A percentile compares a stretch with the other conserved stretches of the same genome.
Evolutionary conservation across 345 rosid species (phyloP).

Genomic region (Melaleuca quinquenervia): DNA sequence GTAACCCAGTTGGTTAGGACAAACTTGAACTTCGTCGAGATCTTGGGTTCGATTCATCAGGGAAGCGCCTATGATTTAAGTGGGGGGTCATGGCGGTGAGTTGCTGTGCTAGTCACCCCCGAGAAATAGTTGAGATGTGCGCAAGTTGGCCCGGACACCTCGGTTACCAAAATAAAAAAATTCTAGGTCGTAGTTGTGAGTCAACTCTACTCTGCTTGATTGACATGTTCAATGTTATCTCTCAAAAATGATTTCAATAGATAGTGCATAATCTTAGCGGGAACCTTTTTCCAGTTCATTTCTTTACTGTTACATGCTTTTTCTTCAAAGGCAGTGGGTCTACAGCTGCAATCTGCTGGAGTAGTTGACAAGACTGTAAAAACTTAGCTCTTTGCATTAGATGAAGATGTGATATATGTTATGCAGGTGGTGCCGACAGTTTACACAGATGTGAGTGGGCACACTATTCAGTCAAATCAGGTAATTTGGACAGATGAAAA

Average conservation of each 20-base stretch:
- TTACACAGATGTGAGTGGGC: slow-evolving; percentile 68
- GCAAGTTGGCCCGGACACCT: no score
- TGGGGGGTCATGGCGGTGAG: no score
- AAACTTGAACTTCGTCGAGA: no score
- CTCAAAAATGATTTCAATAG: not conserved
- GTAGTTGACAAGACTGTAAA: not conserved
- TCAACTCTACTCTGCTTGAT: not conserved
- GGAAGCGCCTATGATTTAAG: no score
- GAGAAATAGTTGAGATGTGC: no score
- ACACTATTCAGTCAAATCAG: slow-evolving; percentile 87
- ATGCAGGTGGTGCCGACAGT: slow-evolving; percentile 87
- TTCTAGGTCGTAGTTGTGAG: not conserved
- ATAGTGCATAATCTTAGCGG: not conserved
- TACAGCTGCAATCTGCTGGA: not conserved
- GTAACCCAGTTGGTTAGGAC: no score
- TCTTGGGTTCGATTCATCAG: no score
- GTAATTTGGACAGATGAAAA: slow-evolving; percentile 8
- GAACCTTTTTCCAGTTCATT: not conserved
- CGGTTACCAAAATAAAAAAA: no score
- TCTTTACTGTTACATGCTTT: not conserved
- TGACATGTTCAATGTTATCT: not conserved
- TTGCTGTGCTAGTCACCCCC: no score
- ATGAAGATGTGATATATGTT: not conserved
- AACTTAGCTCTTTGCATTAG: not conserved
- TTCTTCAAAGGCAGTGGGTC: not conserved